Conservation (phyloP, 1,139 yeast genomes). For the Pichia sp. region DNA sequence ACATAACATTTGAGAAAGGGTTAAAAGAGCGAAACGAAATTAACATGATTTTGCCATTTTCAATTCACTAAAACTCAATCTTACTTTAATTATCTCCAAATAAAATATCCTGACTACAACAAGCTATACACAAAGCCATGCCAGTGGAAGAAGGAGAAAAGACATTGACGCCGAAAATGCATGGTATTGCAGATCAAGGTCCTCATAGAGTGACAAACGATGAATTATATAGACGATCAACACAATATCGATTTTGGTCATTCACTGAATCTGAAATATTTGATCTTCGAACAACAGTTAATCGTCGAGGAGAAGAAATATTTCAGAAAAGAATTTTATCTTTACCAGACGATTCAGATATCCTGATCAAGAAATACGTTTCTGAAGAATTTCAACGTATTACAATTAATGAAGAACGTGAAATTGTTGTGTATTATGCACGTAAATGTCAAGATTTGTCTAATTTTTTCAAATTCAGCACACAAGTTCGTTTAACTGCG, state of each 20-base stretch:
- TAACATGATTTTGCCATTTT: no score
- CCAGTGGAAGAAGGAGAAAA: no score
- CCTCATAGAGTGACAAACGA: slow-evolving; percentile 50
- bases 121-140: no score
- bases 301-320: slow-evolving; percentile 43
- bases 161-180: slow-evolving; percentile 11
- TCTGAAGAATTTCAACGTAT: slow-evolving; percentile 39
- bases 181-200: slow-evolving; percentile 10
- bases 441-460: slow-evolving; percentile 62
- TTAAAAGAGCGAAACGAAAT: no score
- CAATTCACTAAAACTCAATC: no score
- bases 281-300: slow-evolving; percentile 41
- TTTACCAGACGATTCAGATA: slow-evolving; percentile 22
- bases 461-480: slow-evolving; percentile 50
- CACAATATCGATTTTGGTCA: slow-evolving; percentile 85
- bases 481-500: slow-evolving; percentile 72
- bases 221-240: slow-evolving; percentile 79
- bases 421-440: slow-evolving; percentile 63
- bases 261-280: slow-evolving; percentile 54
- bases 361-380: slow-evolving; percentile 25
- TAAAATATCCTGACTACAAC: no score
- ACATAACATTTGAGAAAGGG: no score
- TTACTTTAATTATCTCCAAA: no score
- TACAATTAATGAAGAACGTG: slow-evolving; percentile 56
- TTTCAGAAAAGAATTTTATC: slow-evolving; percentile 35